These are phyloP conservation scores for Microcyclospora tardicrescens DNA, from an alignment of 2,329 filamentous ascomycete genomes.

Conservation along the genomic window DNA sequence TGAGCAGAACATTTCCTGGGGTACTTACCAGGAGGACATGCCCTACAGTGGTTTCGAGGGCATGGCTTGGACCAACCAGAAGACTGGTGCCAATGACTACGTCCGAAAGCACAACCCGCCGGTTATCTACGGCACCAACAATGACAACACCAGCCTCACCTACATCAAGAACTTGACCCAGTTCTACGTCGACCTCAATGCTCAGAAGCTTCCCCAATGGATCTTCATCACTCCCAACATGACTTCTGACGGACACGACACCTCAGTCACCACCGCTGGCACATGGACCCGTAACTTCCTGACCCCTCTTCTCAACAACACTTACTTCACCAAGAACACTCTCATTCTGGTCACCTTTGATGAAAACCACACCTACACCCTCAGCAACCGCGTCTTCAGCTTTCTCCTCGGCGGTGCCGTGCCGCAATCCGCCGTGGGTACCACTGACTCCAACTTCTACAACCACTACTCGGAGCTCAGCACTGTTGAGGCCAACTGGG, in stretches of 20 bases:
- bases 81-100: slow-evolving; percentile 58
- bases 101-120: slow-evolving; percentile 66
- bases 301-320: slow-evolving; percentile 54
- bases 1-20: slow-evolving; percentile 33
- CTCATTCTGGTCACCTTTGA: slow-evolving; percentile 68
- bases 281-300: slow-evolving; percentile 56
- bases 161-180: slow-evolving; percentile 61
- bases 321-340: slow-evolving; percentile 62
- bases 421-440: slow-evolving; percentile 50
- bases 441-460: slow-evolving; percentile 50
- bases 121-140: slow-evolving; percentile 52
- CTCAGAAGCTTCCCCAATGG: slow-evolving; percentile 55
- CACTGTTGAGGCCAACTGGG: slow-evolving; percentile 35
- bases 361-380: slow-evolving; percentile 57
- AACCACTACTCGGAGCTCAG: slow-evolving; percentile 35
- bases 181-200: slow-evolving; percentile 55
- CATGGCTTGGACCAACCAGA: slow-evolving; percentile 46
- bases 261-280: slow-evolving; percentile 54
- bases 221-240: slow-evolving; percentile 63
- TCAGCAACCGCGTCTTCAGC: slow-evolving; percentile 55
- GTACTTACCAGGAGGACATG: slow-evolving; percentile 63
- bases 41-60: slow-evolving; percentile 65
- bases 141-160: slow-evolving; percentile 45
- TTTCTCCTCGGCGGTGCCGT: slow-evolving; percentile 66
- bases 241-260: slow-evolving; percentile 66